Percentiles rank a stretch among this genome's conserved stretches.
phyloP scores from a whole-genome alignment of 2,329 filamentous ascomycete species.

The Aspergillus phoenicis region DNA sequence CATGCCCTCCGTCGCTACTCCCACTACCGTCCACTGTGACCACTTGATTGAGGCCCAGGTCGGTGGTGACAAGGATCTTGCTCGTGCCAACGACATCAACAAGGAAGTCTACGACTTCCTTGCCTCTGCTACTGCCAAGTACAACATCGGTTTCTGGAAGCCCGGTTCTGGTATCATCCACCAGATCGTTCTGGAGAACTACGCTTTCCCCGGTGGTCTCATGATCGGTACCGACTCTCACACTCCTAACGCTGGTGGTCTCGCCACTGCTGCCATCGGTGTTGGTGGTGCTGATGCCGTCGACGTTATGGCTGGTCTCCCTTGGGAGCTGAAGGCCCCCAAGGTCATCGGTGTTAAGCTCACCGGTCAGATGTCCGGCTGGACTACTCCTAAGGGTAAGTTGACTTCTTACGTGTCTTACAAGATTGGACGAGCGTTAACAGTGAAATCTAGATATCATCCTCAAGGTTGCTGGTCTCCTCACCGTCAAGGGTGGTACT shows the following conservation, averaged over 20 bases:
- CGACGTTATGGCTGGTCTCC: constrained; percentile 95
- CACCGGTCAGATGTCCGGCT: constrained; percentile 84
- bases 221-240: constrained; percentile 98
- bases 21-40: constrained; percentile 95
- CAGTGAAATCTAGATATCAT: constrained; percentile 71
- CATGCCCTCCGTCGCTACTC: constrained; percentile 93
- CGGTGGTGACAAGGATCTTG: constrained; percentile 91
- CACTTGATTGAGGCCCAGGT: constrained; percentile 98
- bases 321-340: constrained; percentile 97
- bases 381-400: constrained; percentile 88
- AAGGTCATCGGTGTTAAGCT: constrained; percentile 97
- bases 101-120: constrained; percentile 99
- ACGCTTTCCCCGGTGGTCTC: constrained; percentile 96
- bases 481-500: constrained; percentile 97
- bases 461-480: constrained; percentile 92
- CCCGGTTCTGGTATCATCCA: constrained; percentile 99
- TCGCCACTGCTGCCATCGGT: constrained; percentile 92
- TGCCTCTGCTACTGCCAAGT: constrained; percentile 90
- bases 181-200: constrained; percentile 98
- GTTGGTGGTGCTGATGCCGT: constrained; percentile 98
- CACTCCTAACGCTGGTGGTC: constrained; percentile 94
- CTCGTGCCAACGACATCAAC: constrained; percentile 88
- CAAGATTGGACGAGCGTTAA: not conserved
- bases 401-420: constrained; percentile 15
- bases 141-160: constrained; percentile 99